Evolutionary conservation across 208 protist genomes (phyloP), one percentile per base, ranked within the genome.

Genomic region (Wallacemonas sp.): DNA sequence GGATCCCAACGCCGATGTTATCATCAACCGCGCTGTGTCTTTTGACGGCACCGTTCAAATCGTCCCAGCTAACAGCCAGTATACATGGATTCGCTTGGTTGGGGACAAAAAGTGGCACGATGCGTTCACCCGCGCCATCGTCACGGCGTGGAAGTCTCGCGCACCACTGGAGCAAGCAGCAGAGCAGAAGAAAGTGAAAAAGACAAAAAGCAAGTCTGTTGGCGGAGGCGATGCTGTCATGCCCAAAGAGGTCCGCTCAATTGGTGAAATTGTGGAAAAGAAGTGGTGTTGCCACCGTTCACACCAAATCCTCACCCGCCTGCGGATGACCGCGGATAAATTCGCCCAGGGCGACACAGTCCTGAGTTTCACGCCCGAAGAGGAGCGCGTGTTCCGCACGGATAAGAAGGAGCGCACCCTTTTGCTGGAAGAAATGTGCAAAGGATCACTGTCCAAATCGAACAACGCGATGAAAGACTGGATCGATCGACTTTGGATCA

Each of bases 231-330:
- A 53, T 27, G 22, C 22, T 14, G 39, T 31, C n/a, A n/a, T n/a
- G 15, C 19, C 31, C n/a, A 24, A 36, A 12, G 69, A 76, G 39
- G 24, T 81, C 8, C 62, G 69, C 15, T 71, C 79, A 8, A 24
- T 94, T 59, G 82, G 75, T 6, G 88, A 94, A 59, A 68, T 91
- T 11, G 67, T 91, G 8, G 41, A 66, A 8, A 86, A 84, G 67
- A 74, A 70, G 46, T 91, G 85, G 88, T 70, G 69, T 44, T 91
- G 88, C 46, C 69, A 54, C 21, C 68, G 85, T n/a, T 78, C 69
- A 8, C 80, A 91, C 72, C 75, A 90, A 55, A 74, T 90, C 9
- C 60, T 94, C 14, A 88, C 77, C 28, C 72, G 83, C 1, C 46
- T 90, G 19, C 73, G 74, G 6, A 38, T 90, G 11, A 77, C 75